A percentile compares a stretch with the other conserved stretches of the same genome.
phyloP scores from a whole-genome alignment of 2,329 filamentous ascomycete genomes.

The Epichloe brachyelytri region DNA sequence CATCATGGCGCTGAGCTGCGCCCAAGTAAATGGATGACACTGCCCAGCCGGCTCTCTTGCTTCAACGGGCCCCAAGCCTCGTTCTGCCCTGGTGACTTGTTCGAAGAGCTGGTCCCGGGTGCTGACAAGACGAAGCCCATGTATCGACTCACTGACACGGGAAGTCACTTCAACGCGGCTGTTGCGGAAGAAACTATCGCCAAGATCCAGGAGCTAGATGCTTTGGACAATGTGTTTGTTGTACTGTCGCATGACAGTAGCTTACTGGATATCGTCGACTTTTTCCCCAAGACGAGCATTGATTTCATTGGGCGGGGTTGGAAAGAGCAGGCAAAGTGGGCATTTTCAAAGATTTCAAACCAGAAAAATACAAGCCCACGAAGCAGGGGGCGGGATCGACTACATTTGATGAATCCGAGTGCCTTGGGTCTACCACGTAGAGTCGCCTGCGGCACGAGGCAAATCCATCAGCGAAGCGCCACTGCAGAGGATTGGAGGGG shows the following conservation, averaged over 20 bases:
- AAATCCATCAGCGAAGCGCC: too few species aligned
- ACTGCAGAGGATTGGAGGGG: too few species aligned
- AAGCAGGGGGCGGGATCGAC: too few species aligned
- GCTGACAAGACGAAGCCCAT: background rate
- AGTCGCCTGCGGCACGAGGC: too few species aligned
- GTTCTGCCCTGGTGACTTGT: background rate
- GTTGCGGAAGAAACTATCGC: background rate
- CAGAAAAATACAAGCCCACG: too few species aligned
- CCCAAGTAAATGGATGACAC: background rate
- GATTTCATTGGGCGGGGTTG: background rate
- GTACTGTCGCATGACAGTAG: background rate
- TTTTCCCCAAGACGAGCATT: background rate
- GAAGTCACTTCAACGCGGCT: background rate
- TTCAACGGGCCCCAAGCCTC: too few species aligned
- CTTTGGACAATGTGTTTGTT: background rate
- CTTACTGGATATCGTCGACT: background rate
- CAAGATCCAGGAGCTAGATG: constrained; percentile 1
- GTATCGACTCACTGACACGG: background rate
- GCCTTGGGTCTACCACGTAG: too few species aligned
- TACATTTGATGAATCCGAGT: too few species aligned
- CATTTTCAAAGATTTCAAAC: background rate
- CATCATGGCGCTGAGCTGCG: constrained; percentile 9
- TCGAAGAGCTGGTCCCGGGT: background rate
- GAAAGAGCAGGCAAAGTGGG: background rate
- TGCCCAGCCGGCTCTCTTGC: background rate